phyloP scores from a whole-genome alignment of 2,329 filamentous ascomycete genomes.

The Rutstroemia sydowiana region DNA sequence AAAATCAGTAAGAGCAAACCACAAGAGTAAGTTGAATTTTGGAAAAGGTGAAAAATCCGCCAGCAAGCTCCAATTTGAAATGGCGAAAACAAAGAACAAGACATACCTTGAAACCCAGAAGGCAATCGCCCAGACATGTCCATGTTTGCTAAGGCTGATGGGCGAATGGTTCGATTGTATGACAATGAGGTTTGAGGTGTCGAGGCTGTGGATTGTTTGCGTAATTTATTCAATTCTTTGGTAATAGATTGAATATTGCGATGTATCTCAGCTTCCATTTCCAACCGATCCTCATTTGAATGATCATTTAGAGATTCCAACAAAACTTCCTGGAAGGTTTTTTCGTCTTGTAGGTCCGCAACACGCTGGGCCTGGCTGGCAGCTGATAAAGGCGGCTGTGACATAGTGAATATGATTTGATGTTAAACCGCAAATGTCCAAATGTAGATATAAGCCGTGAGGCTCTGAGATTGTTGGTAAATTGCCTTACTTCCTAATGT shows the following conservation, averaged over 20 bases:
- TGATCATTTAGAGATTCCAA: conserved; percentile 35
- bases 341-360: conserved; percentile 34
- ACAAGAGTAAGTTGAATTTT: too few relatives aligned
- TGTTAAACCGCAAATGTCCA: not conserved
- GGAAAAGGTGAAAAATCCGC: too few relatives aligned
- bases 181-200: not conserved
- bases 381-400: conserved; percentile 1
- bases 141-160: not conserved
- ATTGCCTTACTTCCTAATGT: not conserved
- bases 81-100: not conserved
- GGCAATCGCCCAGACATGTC: not conserved
- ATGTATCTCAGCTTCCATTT: not conserved
- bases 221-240: not conserved
- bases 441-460: not conserved
- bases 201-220: not conserved
- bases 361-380: conserved; percentile 5
- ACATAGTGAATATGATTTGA: not conserved
- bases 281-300: conserved; percentile 14
- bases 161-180: not conserved
- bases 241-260: not conserved
- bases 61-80: too few relatives aligned
- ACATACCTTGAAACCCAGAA: conserved; percentile 3
- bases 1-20: not conserved
- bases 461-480: not conserved
- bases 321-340: conserved; percentile 37